Evolutionary conservation across 495 filamentous ascomycete genomes (phyloP).

Genomic region (Letharia lupina): DNA sequence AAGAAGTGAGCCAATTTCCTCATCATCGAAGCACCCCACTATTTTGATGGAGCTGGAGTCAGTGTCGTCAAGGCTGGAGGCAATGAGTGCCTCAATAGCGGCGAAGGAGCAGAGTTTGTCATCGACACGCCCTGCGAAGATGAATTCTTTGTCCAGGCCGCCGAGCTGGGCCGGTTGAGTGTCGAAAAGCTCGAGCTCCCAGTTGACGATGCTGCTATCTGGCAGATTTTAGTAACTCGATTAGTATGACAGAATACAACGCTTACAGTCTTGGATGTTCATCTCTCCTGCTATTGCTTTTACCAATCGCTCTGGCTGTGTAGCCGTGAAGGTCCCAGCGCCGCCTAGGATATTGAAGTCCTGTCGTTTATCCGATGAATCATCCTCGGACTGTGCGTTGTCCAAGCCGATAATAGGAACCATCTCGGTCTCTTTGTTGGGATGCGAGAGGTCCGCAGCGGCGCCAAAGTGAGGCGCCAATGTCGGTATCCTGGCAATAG

Average conservation of each 20-base stretch:
- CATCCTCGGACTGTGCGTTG: conserved; percentile 48
- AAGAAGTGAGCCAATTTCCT: conserved; percentile 85
- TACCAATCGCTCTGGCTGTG: conserved; percentile 77
- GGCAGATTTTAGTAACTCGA: background rate
- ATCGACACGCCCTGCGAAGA: conserved; percentile 91
- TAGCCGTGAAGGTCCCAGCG: conserved; percentile 59
- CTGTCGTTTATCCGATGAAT: conserved; percentile 20
- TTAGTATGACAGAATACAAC: background rate
- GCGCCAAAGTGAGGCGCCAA: conserved; percentile 90
- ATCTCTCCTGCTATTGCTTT: conserved; percentile 71
- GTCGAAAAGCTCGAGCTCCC: conserved; percentile 97
- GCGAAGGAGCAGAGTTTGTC: conserved; percentile 95
- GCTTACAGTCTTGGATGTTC: conserved; percentile 52
- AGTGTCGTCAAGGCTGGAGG: conserved; percentile 37
- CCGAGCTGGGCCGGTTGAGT: conserved; percentile 75
- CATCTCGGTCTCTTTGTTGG: conserved; percentile 88
- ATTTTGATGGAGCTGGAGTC: conserved; percentile 62
- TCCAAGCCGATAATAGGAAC: conserved; percentile 90
- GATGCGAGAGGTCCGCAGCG: conserved; percentile 56
- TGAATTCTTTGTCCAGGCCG: conserved; percentile 85
- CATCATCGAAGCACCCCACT: conserved; percentile 88
- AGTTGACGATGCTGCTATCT: conserved; percentile 69
- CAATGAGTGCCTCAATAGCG: conserved; percentile 77
- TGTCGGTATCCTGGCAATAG: conserved; percentile 85
- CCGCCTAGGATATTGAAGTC: conserved; percentile 26